A percentile compares a stretch with the other conserved stretches of the same genome.
Conservation (phyloP, 306 rosid species). For the Chamaecrista fasciculata region DNA sequence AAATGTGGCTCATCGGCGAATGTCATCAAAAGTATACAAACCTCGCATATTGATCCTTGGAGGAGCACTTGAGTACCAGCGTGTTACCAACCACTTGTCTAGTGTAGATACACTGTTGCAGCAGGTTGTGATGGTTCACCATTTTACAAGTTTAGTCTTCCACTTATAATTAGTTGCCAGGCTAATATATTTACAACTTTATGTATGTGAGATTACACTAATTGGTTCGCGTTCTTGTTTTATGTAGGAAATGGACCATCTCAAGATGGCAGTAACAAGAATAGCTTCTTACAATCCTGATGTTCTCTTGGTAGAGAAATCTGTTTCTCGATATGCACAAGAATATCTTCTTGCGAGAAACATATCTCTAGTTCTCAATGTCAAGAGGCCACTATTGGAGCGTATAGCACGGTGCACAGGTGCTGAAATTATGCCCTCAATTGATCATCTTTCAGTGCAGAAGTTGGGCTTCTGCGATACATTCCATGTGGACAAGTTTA, state of each 20-base stretch:
- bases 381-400: constrained; percentile 86
- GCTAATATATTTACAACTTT: not conserved
- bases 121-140: constrained; percentile 68
- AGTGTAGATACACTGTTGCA: constrained; percentile 96
- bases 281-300: constrained; percentile 76
- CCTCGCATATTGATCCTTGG: constrained; percentile 86
- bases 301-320: constrained; percentile 91
- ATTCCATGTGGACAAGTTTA: constrained; percentile 75
- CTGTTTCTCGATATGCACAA: constrained; percentile 94
- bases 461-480: constrained; percentile 82
- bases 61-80: constrained; percentile 99
- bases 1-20: constrained; percentile 93
- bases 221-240: constrained; percentile 19
- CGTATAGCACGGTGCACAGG: constrained; percentile 94
- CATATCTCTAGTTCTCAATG: constrained; percentile 86
- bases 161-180: constrained; percentile 27
- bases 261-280: constrained; percentile 98
- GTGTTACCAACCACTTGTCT: constrained; percentile 76
- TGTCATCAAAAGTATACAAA: constrained; percentile 72
- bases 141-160: constrained; percentile 27
- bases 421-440: constrained; percentile 76
- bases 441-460: constrained; percentile 80
- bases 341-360: constrained; percentile 88
- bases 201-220: constrained; percentile 15
- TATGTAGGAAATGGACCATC: constrained; percentile 91